Percentiles rank a stretch among this genome's conserved stretches.
Evolutionary conservation across 371 early-diverging fungal species (phyloP).

Genomic region (Mucor circinelloides): DNA sequence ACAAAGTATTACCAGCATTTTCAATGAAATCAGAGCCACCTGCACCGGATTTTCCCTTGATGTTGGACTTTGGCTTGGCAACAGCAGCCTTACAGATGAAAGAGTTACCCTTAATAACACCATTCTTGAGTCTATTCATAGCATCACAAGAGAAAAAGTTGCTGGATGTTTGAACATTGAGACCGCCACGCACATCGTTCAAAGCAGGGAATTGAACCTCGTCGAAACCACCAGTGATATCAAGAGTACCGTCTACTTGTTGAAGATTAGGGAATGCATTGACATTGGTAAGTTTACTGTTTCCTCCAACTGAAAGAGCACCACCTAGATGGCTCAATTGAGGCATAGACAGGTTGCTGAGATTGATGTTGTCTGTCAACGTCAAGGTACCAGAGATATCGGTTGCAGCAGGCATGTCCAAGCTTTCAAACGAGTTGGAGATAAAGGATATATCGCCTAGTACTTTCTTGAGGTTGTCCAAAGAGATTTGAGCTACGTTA

Average conservation of each 20-base stretch:
- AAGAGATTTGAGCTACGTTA: slow-evolving; percentile 35
- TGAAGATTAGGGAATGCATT: slow-evolving; percentile 50
- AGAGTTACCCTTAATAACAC: slow-evolving; percentile 43
- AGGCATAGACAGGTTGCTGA: slow-evolving; percentile 46
- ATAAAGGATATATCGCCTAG: slow-evolving; percentile 53
- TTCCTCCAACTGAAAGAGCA: slow-evolving; percentile 53
- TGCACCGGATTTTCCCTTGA: slow-evolving; percentile 12
- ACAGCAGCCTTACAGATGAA: slow-evolving; percentile 36
- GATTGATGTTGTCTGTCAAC: slow-evolving; percentile 46
- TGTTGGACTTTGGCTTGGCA: slow-evolving; percentile 30
- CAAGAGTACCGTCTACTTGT: slow-evolving; percentile 55
- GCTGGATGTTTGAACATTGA: slow-evolving; percentile 47
- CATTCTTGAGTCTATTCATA: slow-evolving; percentile 30
- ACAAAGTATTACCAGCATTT: slow-evolving; percentile 5
- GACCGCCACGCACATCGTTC: slow-evolving; percentile 46
- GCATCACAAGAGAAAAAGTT: slow-evolving; percentile 36
- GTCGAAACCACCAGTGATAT: slow-evolving; percentile 54
- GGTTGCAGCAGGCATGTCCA: slow-evolving; percentile 40
- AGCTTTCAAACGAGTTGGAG: slow-evolving; percentile 40
- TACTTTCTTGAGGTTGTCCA: slow-evolving; percentile 33
- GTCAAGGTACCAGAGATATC: slow-evolving; percentile 52
- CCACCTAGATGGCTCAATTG: slow-evolving; percentile 53
- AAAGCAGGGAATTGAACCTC: slow-evolving; percentile 47
- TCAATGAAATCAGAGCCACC: slow-evolving; percentile 7
- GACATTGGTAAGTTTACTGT: slow-evolving; percentile 38